Percentiles rank a stretch among this genome's conserved stretches.
Conservation (phyloP, 352 stramenopile genomes). For the Saprolegnia parasitica region DNA sequence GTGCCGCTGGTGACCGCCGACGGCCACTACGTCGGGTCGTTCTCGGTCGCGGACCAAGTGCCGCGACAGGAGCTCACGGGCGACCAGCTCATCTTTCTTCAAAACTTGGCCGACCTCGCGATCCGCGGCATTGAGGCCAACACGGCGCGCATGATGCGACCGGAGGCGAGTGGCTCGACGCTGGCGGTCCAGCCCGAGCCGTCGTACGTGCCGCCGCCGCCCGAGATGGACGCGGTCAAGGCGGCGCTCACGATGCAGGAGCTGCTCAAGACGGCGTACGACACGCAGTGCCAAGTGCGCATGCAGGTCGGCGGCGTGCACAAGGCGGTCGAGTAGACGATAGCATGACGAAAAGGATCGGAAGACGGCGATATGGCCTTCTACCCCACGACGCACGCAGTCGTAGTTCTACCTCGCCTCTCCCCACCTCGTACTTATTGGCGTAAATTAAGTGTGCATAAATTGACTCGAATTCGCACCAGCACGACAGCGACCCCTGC, state of each 20-base stretch:
- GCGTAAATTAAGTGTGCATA: constrained; percentile 22
- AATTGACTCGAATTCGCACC: background rate
- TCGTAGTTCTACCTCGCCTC: background rate
- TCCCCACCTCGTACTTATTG: constrained; percentile 10
- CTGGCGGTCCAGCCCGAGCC: background rate
- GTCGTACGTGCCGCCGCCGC: constrained; percentile 32
- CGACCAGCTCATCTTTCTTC: constrained; percentile 79
- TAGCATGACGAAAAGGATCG: background rate
- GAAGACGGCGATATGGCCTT: background rate
- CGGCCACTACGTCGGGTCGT: constrained; percentile 58
- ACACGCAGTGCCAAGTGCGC: constrained; percentile 72
- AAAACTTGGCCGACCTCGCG: constrained; percentile 72
- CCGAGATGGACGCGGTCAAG: constrained; percentile 57
- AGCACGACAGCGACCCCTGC: no score
- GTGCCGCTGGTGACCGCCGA: constrained; percentile 73
- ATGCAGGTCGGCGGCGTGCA: constrained; percentile 48
- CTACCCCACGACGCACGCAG: background rate
- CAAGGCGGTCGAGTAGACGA: constrained; percentile 16
- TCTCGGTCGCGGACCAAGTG: constrained; percentile 73
- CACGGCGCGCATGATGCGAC: constrained; percentile 34
- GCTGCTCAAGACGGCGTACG: constrained; percentile 74
- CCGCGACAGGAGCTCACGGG: constrained; percentile 63
- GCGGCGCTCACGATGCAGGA: constrained; percentile 80
- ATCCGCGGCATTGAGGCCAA: constrained; percentile 79
- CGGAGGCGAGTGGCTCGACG: background rate